Evolutionary conservation across 805 yeast genomes (phyloP).

Genomic region (Yarrowia phangngaensis): DNA sequence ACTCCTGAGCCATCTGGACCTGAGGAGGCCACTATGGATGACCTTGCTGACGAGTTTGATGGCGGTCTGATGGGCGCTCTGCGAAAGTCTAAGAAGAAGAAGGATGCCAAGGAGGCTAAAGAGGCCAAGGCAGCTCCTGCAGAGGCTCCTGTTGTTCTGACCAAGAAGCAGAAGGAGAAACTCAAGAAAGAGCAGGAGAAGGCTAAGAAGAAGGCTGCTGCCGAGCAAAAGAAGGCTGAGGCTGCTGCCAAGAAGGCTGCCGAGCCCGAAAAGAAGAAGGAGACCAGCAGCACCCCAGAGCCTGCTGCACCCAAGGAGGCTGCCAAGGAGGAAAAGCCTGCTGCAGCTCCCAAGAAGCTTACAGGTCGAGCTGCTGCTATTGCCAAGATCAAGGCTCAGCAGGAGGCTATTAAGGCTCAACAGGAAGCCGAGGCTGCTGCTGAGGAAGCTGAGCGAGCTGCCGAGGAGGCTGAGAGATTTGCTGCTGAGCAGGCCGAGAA

Average conservation of each 20-base stretch:
- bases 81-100: slow-evolving; percentile 73
- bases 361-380: slow-evolving; percentile 24
- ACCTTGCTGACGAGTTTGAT: slow-evolving; percentile 39
- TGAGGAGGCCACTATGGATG: slow-evolving; percentile 37
- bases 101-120: slow-evolving; percentile 62
- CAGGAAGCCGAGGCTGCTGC: slow-evolving; percentile 44
- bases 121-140: slow-evolving; percentile 48
- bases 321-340: slow-evolving; percentile 1
- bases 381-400: slow-evolving; percentile 55
- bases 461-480: slow-evolving; percentile 28
- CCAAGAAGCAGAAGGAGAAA: slow-evolving; percentile 32
- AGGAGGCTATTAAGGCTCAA: slow-evolving; percentile 54
- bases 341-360: slow-evolving; percentile 23
- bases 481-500: slow-evolving; percentile 36
- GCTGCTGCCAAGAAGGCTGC: slow-evolving; percentile 38
- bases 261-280: slow-evolving; percentile 6
- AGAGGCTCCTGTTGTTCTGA: slow-evolving; percentile 32
- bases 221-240: slow-evolving; percentile 28
- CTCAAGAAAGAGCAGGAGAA: slow-evolving; percentile 34
- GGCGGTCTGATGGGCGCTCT: slow-evolving; percentile 80
- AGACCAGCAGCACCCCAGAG: neutral
- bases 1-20: slow-evolving; percentile 34
- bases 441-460: slow-evolving; percentile 29
- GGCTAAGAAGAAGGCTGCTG: slow-evolving; percentile 31
- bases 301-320: slow-evolving; percentile 8